A percentile compares a stretch with the other conserved stretches of the same genome.
phyloP scores from a whole-genome alignment of 306 rosid species.

The Alnus glutinosa region DNA sequence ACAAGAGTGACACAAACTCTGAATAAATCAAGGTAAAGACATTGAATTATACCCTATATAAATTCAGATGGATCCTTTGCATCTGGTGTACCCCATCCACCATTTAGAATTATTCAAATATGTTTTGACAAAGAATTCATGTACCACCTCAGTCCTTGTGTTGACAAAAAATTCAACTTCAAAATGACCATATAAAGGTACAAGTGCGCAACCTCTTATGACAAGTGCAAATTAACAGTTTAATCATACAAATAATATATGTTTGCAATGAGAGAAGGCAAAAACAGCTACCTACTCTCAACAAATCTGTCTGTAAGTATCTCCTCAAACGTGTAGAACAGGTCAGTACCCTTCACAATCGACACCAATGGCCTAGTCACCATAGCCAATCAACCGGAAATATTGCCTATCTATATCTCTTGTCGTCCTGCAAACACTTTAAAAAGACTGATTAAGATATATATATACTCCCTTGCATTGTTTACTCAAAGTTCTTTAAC shows the following conservation, averaged over 20 bases:
- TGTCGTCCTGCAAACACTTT: too few relatives aligned
- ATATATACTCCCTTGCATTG: too few relatives aligned
- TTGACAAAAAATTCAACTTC: not conserved
- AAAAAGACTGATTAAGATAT: too few relatives aligned
- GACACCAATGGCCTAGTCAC: too few relatives aligned
- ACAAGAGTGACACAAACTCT: slow-evolving; percentile 5
- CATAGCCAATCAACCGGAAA: too few relatives aligned
- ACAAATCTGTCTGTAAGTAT: slow-evolving; percentile 96
- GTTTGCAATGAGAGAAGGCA: slow-evolving; percentile 12
- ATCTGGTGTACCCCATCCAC: slow-evolving; percentile 5
- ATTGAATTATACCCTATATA: slow-evolving; percentile 61
- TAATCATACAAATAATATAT: too few relatives aligned
- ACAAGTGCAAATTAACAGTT: too few relatives aligned
- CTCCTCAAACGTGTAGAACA: slow-evolving; percentile 80
- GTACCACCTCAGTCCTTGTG: not conserved
- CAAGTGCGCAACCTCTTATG: not conserved
- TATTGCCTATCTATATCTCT: too few relatives aligned
- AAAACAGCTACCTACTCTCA: slow-evolving; percentile 78
- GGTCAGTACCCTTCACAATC: too few relatives aligned
- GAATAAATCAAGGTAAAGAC: slow-evolving; percentile 13
- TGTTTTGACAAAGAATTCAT: not conserved
- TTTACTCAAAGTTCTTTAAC: too few relatives aligned
- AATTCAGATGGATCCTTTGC: slow-evolving; percentile 77
- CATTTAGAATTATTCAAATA: not conserved
- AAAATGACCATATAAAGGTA: not conserved